Base-by-base conservation (phyloP, 495 filamentous ascomycete genomes). In the Penicillium subrubescens region DNA sequence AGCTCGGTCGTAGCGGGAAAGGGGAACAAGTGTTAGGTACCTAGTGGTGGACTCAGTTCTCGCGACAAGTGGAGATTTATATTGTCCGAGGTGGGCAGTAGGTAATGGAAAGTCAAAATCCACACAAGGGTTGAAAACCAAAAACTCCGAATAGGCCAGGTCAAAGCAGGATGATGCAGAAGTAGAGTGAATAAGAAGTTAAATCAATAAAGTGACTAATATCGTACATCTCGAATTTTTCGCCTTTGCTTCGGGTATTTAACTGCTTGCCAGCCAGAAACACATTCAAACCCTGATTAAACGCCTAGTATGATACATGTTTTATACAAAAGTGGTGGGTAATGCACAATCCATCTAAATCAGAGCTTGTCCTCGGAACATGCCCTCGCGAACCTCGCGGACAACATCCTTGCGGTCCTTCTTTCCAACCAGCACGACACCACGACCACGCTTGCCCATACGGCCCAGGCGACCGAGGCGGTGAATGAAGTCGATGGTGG, bases 401-500 rank as follows among this genome's bases (percentile, higher is more conserved):
- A 97, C 92, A 35, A 97, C 85, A 79, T 97, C 94, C 74, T 89
- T 89, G 61, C 96, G 81, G 74, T 97, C 96, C 65, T 90, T 83
- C 78, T 88, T 94, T 63, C 94, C 95, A 12, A 97, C 92, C 51
- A 99, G 77, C 44, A 98, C 92, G 64, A 97, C 86, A 27, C 92
- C 95, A 65, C 93, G 84, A 44, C 95, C 96, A 72, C 95, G 84
- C 69, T 92, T 86, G 3, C 92, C 92, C 95, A 98, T 97, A 34
- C 95, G 84, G 19, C 95, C 95, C 0, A 93, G 91, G 67, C 95
- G 83, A 55, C 95, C 95, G 23, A 98, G 83, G 21, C 96, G 89
- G 74, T 98, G 95, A 71, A 98, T 97, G 70, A 99, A 97, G 79
- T 99, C 95, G 62, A 98, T 92, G 0, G 93, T 95, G 2, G 90